These are phyloP conservation scores for Lactarius tabidus DNA, from an alignment of 768 basidiomycete species.

Conservation along the genomic window DNA sequence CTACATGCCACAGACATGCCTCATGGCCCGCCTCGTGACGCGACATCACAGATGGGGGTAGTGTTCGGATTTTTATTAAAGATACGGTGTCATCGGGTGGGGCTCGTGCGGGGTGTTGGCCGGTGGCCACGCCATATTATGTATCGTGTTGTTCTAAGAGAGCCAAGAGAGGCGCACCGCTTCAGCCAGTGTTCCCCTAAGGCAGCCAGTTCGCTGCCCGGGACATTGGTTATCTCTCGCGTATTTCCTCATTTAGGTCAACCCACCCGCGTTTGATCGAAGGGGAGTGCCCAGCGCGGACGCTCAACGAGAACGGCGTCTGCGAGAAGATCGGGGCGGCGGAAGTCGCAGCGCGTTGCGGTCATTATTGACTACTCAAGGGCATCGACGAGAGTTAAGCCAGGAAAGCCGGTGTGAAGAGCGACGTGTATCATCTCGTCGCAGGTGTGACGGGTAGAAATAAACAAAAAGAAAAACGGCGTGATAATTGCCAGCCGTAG, in stretches of 20 bases:
- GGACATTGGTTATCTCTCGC: conserved; percentile 31
- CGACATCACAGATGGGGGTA: neutral
- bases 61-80: neutral
- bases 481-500: neutral
- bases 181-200: neutral
- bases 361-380: neutral
- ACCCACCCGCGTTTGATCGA: too few species aligned
- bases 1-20: neutral
- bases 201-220: conserved; percentile 27
- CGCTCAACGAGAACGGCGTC: conserved; percentile 29
- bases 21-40: neutral
- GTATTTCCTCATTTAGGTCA: too few species aligned
- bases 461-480: neutral
- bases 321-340: conserved; percentile 27
- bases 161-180: neutral
- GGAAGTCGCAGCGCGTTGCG: conserved; percentile 19
- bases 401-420: too few species aligned
- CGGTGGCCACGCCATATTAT: neutral
- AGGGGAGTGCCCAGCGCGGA: too few species aligned
- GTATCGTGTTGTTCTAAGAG: conserved; percentile 3
- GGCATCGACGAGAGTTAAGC: conserved; percentile 7
- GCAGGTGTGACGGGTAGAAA: neutral
- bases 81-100: neutral
- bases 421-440: too few species aligned
- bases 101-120: neutral